Conservation (phyloP, 495 filamentous ascomycete genomes). For the Neurospora sp. region DNA sequence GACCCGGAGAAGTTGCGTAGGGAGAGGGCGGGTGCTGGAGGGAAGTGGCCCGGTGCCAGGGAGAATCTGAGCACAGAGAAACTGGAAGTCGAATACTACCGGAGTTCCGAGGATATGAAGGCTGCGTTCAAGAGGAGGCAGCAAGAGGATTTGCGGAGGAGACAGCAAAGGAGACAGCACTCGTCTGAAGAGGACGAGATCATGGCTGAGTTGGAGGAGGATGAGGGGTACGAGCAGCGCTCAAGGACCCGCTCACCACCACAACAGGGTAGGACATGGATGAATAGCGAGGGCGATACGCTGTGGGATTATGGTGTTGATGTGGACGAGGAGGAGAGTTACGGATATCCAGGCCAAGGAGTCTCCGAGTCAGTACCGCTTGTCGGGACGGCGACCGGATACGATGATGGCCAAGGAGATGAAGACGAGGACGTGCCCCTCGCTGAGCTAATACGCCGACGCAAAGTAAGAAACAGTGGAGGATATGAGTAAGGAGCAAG, state of each 20-base stretch:
- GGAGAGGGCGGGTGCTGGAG: constrained; percentile 9
- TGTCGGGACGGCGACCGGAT: background rate
- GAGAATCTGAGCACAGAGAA: background rate
- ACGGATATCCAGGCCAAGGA: constrained; percentile 20
- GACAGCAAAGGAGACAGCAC: constrained; percentile 35
- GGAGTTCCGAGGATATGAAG: constrained; percentile 18
- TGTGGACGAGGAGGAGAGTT: constrained; percentile 67
- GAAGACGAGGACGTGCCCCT: constrained; percentile 71
- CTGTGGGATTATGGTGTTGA: constrained; percentile 88
- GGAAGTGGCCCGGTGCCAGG: constrained; percentile 22
- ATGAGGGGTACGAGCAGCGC: constrained; percentile 24
- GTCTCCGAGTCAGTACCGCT: background rate
- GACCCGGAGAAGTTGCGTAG: constrained; percentile 75
- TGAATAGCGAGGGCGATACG: constrained; percentile 74
- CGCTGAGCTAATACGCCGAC: constrained; percentile 49
- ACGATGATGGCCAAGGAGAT: constrained; percentile 1
- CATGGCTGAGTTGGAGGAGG: constrained; percentile 34
- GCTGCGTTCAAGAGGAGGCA: constrained; percentile 28
- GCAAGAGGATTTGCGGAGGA: constrained; percentile 35
- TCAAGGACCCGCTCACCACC: constrained; percentile 25
- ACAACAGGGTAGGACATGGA: constrained; percentile 46
- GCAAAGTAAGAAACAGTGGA: constrained; percentile 27
- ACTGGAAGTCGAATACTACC: constrained; percentile 6
- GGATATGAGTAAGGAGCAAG: constrained; percentile 10
- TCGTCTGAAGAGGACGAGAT: constrained; percentile 24